Evolutionary conservation across 192 early-diverging fungal genomes (phyloP).

Genomic region (Backusella australiensis): DNA sequence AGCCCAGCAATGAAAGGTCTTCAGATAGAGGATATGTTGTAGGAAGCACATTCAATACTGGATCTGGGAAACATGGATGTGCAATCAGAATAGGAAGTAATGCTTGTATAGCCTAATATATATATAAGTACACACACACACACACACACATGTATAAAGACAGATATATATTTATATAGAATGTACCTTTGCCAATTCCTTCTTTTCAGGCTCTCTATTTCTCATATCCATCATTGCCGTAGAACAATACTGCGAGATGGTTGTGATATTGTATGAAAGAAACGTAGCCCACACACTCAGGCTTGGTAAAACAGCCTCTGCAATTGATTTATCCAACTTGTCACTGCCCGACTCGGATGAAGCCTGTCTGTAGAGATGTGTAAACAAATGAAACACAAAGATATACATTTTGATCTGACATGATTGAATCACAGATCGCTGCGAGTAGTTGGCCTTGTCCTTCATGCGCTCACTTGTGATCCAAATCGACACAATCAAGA

Average conservation of each 20-base stretch:
- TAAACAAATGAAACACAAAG: constrained; percentile 7
- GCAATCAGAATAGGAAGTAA: constrained; percentile 15
- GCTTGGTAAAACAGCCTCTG: not conserved
- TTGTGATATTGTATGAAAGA: constrained; percentile 9
- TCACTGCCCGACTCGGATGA: not conserved
- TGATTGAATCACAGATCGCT: not conserved
- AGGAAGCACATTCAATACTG: constrained; percentile 23
- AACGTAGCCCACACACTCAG: constrained; percentile 25
- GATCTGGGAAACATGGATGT: constrained; percentile 20
- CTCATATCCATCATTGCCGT: not conserved
- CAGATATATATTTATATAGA: not conserved
- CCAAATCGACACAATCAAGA: constrained; percentile 43
- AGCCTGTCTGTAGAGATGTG: not conserved
- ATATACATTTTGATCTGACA: constrained; percentile 12
- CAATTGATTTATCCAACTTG: not conserved
- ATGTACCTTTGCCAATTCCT: constrained; percentile 8
- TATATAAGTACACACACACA: not conserved
- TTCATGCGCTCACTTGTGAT: constrained; percentile 36
- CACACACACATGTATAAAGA: not conserved
- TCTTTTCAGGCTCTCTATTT: constrained; percentile 17
- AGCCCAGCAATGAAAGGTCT: constrained; percentile 36
- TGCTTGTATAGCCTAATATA: constrained; percentile 19
- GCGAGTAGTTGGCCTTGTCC: constrained; percentile 9
- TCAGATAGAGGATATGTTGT: constrained; percentile 30
- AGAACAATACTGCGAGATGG: constrained; percentile 24